Evolutionary conservation across 1,139 yeast species (phyloP).

Genomic region (Entelexis paramagnoliae): DNA sequence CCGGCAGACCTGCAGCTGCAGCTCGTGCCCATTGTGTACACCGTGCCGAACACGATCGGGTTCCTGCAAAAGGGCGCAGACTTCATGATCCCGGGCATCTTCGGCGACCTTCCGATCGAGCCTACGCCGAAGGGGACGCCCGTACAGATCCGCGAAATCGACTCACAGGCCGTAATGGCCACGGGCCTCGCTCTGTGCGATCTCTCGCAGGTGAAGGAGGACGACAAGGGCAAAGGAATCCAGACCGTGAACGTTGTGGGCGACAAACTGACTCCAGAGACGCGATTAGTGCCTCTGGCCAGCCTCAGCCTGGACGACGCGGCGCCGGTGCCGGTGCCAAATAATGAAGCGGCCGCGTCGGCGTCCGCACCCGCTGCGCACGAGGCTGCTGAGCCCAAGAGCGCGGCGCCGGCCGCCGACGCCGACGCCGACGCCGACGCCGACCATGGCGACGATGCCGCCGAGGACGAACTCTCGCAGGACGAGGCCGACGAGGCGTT

Average conservation of each 20-base stretch:
- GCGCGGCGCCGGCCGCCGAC: background rate
- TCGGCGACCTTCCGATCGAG: constrained; percentile 52
- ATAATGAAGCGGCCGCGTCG: too few relatives aligned
- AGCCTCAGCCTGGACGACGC: background rate
- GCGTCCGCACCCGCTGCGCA: too few relatives aligned
- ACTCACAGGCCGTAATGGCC: constrained; percentile 39
- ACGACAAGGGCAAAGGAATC: constrained; percentile 34
- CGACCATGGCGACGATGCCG: constrained; percentile 5
- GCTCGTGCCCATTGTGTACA: constrained; percentile 53
- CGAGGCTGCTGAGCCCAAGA: background rate
- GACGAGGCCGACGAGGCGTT: constrained; percentile 77
- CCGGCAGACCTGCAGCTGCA: constrained; percentile 35
- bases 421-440: background rate
- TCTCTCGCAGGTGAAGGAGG: constrained; percentile 31
- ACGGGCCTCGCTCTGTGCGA: constrained; percentile 58
- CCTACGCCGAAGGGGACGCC: constrained; percentile 40
- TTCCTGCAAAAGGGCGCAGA: constrained; percentile 68
- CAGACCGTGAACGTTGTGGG: constrained; percentile 33
- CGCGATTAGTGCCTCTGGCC: constrained; percentile 12
- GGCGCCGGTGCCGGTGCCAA: too few relatives aligned
- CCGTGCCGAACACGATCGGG: constrained; percentile 65
- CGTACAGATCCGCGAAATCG: constrained; percentile 53
- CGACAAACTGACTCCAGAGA: constrained; percentile 32
- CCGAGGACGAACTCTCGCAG: constrained; percentile 37
- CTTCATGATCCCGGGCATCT: constrained; percentile 82